Evolutionary conservation across 768 basidiomycete species (phyloP), one percentile per base, ranked within the genome.

Genomic region (Podaxis sp.): DNA sequence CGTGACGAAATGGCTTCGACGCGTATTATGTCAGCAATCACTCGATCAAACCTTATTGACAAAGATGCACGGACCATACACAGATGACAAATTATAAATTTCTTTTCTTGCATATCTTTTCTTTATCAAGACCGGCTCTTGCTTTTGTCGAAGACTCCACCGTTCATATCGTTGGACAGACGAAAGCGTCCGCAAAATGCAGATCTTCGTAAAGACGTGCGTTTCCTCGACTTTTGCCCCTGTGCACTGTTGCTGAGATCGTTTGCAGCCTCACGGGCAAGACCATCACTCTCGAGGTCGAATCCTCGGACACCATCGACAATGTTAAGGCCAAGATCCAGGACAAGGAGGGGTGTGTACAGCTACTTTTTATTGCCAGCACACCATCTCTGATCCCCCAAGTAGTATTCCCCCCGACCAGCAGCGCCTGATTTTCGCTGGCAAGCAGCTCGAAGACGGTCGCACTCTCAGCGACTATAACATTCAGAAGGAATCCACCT

Each of bases 401-500:
- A 22, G 20, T 67, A 93, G 92, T 26, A 95, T 94, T 58, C 91
- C 93, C 61, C 92, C 91, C 67, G 94, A 96, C 80, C 95, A 96
- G 78, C 96, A 98, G 77, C 95, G 96, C 69, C 77, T 99, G 79
- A 98, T 99, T 83, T 99, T 99, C 75, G 96, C 96, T 58, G 96
- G 96, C 70, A 98, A 99, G 82, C 96, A 98, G 78, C 90, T 99
- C 70, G 96, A 99, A 82, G 97, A 99, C 79, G 97, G 97, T 66
- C 91, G 95, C 76, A 99, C 92, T 65, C 89, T 95, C 65, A 90
- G 80, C 75, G 93, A 95, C 82, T 96, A 96, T 79, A 96, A 96
- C 84, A 96, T 99, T 74, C 97, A 99, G 82, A 98, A 98, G 86
- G 96, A 99, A 82, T 97, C 95, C 36, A 99, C 96, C 65, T 91